Base-by-base conservation (phyloP, 2,329 filamentous ascomycete species). In the Fusarium buxicola region DNA sequence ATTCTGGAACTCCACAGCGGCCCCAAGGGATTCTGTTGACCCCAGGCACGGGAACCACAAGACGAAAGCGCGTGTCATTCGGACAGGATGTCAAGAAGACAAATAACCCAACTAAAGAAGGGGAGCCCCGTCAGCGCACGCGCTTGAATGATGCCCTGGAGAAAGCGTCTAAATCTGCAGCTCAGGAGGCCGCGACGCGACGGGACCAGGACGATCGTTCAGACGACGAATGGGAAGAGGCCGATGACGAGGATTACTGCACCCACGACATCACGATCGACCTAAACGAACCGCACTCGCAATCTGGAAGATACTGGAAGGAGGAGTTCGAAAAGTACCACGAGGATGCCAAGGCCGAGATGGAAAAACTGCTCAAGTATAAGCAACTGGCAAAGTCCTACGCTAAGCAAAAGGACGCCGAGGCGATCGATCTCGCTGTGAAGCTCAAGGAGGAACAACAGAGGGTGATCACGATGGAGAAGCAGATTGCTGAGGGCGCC, bases 241-340 rank as follows among this genome's bases (percentile, higher is more conserved):
- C 75, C 8, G 79, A 78, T 11, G 76, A 79, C 5, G 78, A 79
- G 13, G 76, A 77, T 32, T 72, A 76, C 30, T 78, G 77, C 65
- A 84, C 86, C 47, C 81, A 83, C 51, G 89, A 92, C 67, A 78
- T 88, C 54, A 92, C 90, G 0, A 77, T 89, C 43, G 90, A 93
- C 69, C 77, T 92, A 44, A 89, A 89, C 61, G 88, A 92, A 69
- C 91, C 91, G 7, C 85, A 88, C 62, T 92, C 90, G 2, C 85
- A 89, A 57, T 92, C 90, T 5, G 91, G 90, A 7, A 87, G 85
- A 68, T 93, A 91, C 75, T 94, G 91, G 91, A 94, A 94, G 76
- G 83, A 86, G 21, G 86, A 92, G 71, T 94, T 91, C 69, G 84
- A 92, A 65, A 84, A 82, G 51, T 94, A 94, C 70, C 87, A 91